These are phyloP conservation scores for Epichloe elymi DNA, from an alignment of 2,329 filamentous ascomycete species.

Conservation along the genomic window DNA sequence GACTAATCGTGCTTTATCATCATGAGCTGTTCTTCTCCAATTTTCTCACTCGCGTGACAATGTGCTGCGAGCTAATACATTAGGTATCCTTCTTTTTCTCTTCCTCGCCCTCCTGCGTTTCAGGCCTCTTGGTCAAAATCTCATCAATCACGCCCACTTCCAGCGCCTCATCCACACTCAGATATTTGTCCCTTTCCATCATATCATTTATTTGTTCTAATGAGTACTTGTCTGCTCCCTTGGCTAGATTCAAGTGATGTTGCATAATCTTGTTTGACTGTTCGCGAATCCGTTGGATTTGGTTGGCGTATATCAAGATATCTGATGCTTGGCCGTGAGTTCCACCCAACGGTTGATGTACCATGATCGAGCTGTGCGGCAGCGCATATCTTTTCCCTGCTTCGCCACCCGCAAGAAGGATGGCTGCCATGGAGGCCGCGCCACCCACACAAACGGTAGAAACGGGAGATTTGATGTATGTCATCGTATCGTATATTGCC, in stretches of 20 bases:
- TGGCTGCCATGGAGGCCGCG: constrained; percentile 86
- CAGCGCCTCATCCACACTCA: constrained; percentile 77
- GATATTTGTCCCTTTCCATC: constrained; percentile 95
- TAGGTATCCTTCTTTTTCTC: constrained; percentile 3
- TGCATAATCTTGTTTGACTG: constrained; percentile 87
- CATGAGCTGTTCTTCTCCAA: too few relatives aligned
- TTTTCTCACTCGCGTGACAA: too few relatives aligned
- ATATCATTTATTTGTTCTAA: constrained; percentile 79
- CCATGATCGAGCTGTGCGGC: constrained; percentile 92
- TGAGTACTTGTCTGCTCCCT: constrained; percentile 61
- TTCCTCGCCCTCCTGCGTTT: constrained; percentile 20
- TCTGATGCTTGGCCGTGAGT: constrained; percentile 57
- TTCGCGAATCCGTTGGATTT: constrained; percentile 76
- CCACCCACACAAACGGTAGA: constrained; percentile 92
- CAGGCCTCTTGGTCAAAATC: constrained; percentile 56
- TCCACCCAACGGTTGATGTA: constrained; percentile 82
- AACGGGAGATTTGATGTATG: constrained; percentile 85
- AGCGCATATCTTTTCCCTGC: constrained; percentile 76
- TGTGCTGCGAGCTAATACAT: background rate
- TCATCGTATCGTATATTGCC: constrained; percentile 98
- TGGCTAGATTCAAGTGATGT: constrained; percentile 66
- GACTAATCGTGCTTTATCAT: too few relatives aligned
- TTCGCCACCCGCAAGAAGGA: constrained; percentile 76
- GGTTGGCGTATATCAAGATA: constrained; percentile 93
- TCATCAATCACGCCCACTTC: constrained; percentile 88